phyloP scores from a whole-genome alignment of 176 grass and related monocot species.

The Ensete glaucum region DNA sequence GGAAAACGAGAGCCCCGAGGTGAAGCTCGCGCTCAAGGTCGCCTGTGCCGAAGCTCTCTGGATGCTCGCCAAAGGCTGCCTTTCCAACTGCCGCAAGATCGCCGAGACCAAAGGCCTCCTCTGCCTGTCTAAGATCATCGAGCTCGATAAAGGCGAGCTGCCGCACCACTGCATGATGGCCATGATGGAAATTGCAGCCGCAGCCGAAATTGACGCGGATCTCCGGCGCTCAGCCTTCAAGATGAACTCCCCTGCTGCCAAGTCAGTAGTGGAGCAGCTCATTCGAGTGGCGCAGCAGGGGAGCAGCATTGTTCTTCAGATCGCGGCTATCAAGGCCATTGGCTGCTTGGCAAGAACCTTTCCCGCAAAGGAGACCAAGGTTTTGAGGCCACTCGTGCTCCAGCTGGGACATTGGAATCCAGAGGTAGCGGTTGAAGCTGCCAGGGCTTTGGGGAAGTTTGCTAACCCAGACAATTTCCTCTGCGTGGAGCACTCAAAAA shows the following conservation, averaged over 20 bases:
- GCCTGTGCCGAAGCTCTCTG: constrained; percentile 23
- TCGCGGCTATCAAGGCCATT: constrained; percentile 8
- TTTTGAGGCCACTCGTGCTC: neutral
- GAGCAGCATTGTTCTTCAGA: constrained; percentile 6
- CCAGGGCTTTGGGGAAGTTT: constrained; percentile 11
- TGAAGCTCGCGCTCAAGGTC: constrained; percentile 21
- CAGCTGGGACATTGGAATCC: constrained; percentile 14
- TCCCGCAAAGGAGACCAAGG: constrained; percentile 1
- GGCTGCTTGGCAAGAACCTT: constrained; percentile 3
- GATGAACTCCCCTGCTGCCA: constrained; percentile 15
- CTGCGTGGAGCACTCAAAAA: constrained; percentile 10
- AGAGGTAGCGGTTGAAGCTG: constrained; percentile 2
- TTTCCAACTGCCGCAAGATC: constrained; percentile 19
- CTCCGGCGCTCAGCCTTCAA: constrained; percentile 24
- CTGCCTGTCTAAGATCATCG: constrained; percentile 15
- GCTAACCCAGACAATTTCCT: constrained; percentile 5
- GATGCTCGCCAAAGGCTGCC: constrained; percentile 16
- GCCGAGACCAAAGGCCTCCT: constrained; percentile 21
- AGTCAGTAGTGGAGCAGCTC: constrained; percentile 22
- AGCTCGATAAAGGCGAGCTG: constrained; percentile 15
- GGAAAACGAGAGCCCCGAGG: constrained; percentile 22
- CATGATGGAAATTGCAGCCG: constrained; percentile 9
- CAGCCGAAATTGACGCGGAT: constrained; percentile 12
- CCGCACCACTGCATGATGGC: constrained; percentile 22
- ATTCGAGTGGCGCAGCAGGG: constrained; percentile 3